Percentiles rank a stretch among this genome's conserved stretches.
These are phyloP conservation scores for Lachancea dasiensis DNA, from an alignment of 805 yeast species.

Conservation along the genomic window DNA sequence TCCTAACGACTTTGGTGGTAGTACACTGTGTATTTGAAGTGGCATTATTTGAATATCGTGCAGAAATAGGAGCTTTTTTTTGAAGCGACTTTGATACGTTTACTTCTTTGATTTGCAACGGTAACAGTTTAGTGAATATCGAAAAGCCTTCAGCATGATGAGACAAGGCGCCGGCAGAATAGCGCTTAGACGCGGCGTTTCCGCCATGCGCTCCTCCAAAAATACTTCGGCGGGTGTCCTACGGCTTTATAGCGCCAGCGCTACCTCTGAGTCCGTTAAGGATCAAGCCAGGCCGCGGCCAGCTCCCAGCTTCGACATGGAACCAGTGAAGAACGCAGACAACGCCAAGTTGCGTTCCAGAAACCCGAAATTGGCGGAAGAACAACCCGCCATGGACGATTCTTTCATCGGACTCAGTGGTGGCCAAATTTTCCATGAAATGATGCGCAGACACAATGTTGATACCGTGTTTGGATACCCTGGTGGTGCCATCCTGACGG, in stretches of 20 bases:
- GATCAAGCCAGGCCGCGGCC: constrained; percentile 29
- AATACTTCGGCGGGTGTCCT: constrained; percentile 3
- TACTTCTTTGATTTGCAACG: background rate
- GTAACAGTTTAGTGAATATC: no score
- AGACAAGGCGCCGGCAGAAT: constrained; percentile 19
- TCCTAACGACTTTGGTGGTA: no score
- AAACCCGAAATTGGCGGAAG: constrained; percentile 5
- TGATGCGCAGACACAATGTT: constrained; percentile 95
- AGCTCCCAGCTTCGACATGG: constrained; percentile 33
- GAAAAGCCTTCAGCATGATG: no score
- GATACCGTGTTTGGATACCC: constrained; percentile 97
- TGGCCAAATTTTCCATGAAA: constrained; percentile 96
- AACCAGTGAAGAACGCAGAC: constrained; percentile 13
- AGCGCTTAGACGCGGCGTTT: constrained; percentile 8
- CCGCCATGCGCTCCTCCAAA: constrained; percentile 5
- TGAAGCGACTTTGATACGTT: background rate
- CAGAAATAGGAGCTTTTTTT: no score
- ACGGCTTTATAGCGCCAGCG: constrained; percentile 12
- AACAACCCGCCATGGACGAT: constrained; percentile 50
- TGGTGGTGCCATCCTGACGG: constrained; percentile 98
- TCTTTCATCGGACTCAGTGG: constrained; percentile 95
- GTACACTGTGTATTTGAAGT: no score
- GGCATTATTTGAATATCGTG: no score
- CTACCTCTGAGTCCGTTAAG: constrained; percentile 11
- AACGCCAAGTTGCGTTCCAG: constrained; percentile 12